Base-by-base conservation (phyloP, 1,139 yeast genomes). In the Kluyveromyces sp. region DNA sequence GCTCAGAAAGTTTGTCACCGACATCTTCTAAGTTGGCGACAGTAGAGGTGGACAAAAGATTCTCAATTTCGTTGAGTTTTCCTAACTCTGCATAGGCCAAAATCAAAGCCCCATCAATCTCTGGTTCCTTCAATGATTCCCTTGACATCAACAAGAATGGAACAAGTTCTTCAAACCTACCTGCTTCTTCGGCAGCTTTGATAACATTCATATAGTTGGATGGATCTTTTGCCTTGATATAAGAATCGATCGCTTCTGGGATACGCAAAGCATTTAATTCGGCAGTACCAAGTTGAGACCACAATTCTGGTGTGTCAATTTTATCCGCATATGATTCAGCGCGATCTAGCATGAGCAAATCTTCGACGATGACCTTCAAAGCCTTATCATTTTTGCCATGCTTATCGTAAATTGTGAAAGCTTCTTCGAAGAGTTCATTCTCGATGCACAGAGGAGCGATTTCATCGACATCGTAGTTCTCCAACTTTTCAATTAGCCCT, bases 211-310 rank as follows among this genome's bases (percentile, higher is more conserved):
- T 88, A 61, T 75, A 92, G 70, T 92, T 88, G 49, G 84, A 78
- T 44, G 97, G 95, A 64, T 92, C 95, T 59, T 83, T 78, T 33
- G 97, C 95, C 61, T 80, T 84, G 58, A 89, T 85, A 58, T 85
- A 86, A 16, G 96, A 86, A 46, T 79, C 81, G 58, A 92, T 84
- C 29, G 98, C 89, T 61, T 92, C 97, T 39, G 89, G 83, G 49
- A 92, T 79, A 58, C 97, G 80, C 61, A 89, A 75, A 44, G 97
- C 98, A 58, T 88, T 87, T 60, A 92, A 75, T 69, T 94, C 98
- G 46, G 98, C 96, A 64, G 82, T 79, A 75, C 96, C 99, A 49
- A 94, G 77, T 67, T 88, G 94, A 59, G 85, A 83, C 97, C 97
- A 92, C 52, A 92, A 75, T 56, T 83, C 95, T 12, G 95, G 78